Conservation (phyloP, 176 grass and related monocot species). For the Elymus sibiricus region DNA sequence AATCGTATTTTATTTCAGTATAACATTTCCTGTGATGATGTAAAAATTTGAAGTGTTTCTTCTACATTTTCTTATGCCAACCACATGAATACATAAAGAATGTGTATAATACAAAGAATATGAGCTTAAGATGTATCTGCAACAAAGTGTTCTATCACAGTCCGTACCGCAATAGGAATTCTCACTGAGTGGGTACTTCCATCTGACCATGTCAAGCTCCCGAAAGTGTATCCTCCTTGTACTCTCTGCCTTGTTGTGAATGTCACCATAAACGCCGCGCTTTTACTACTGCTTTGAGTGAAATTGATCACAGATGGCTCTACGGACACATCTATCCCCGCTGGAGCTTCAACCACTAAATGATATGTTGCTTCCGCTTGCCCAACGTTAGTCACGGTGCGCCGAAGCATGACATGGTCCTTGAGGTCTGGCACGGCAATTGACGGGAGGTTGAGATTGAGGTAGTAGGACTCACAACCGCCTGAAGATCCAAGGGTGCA, state of each 20-base stretch:
- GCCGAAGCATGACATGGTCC: not conserved
- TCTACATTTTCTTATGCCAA: not conserved
- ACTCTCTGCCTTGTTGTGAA: not conserved
- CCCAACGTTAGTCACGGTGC: conserved; percentile 24
- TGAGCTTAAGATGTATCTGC: not conserved
- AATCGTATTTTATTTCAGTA: not conserved
- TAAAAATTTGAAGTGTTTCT: not conserved
- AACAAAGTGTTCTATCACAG: not conserved
- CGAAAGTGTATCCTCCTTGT: not conserved
- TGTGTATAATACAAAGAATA: not conserved
- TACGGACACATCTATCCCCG: not conserved
- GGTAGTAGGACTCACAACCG: no score
- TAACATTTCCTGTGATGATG: not conserved
- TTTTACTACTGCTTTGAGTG: not conserved
- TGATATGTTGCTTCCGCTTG: not conserved
- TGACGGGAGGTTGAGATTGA: no score
- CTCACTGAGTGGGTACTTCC: not conserved
- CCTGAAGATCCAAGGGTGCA: not conserved
- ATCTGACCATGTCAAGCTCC: not conserved
- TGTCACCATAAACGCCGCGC: not conserved
- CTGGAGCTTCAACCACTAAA: not conserved
- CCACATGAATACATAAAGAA: not conserved
- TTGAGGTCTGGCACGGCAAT: no score
- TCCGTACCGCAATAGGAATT: conserved; percentile 14
- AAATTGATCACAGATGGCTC: not conserved